Base-by-base conservation (phyloP, 257 asterid genomes). In the Gentiana straminea region DNA sequence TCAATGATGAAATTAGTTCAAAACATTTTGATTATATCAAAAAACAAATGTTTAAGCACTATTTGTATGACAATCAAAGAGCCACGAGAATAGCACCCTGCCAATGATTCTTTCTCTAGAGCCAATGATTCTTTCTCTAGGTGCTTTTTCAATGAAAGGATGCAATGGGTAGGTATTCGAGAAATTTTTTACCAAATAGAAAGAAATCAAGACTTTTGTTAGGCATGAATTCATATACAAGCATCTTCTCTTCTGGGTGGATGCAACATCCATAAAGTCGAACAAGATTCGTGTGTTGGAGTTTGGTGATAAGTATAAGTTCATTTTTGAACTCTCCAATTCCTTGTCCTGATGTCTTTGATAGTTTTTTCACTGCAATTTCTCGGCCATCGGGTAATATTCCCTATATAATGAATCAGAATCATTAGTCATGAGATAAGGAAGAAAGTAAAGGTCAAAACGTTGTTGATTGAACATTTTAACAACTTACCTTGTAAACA, bases 241-340 rank as follows among this genome's bases (percentile, higher is more conserved):
- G 63, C 81, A 82, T 77, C 46, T 73, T 82, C 49, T 85, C 86
- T 11, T 78, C 80, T 63, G 67, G 79, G 48, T 64, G 81, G 53
- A 76, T 51, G 73, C 89, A 72, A 24, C 75, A 80, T 7, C 92
- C 92, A 0, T 69, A n/a, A 35, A 86, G 72, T 55, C 68, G 71
- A 32, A 86, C 87, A 49, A 83, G 85, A 69, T 86, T 80, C 15
- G 76, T 79, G 65, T 83, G 93, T 54, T 83, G 84, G 57, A 86
- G 66, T 48, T 83, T 81, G 33, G 86, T 75, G 49, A 86, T 73
- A 7, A 86, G 83, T 46, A 71, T 64, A 0, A 82, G 74, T 72
- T 86, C 89, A 7, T 71, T 80, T 52, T 82, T 82, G 52, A 86
- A 79, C 76, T 86, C 93, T 10, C 57, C 67, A 39, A 76, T 51